Evolutionary conservation across 371 early-diverging fungal species (phyloP), one percentile per base, ranked within the genome.

Genomic region (Mortierella sp.): DNA sequence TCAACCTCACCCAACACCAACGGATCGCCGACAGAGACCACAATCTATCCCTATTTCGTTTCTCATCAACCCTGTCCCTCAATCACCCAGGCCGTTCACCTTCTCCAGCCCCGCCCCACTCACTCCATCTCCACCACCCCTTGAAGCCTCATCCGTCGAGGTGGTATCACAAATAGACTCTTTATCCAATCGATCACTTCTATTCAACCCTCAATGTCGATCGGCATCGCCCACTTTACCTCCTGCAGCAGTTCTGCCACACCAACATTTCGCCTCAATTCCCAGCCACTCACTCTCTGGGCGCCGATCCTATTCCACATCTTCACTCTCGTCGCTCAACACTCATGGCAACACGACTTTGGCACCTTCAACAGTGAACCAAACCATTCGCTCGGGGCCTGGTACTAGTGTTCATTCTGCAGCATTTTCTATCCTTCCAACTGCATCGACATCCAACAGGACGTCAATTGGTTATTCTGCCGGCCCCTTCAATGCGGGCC

Each of bases 1-100:
- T 39, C 67, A 67, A 22, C 22, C 43, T 45, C 70, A 37, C 14
- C 34, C 41, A 31, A 31, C 9, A 1, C n/a, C 16, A 16, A 11
- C 43, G 4, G 31, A 41, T 22, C 43, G 19, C 19, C 61, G 19
- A 58, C 45, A 31, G n/a, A 64, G 70, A 34, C 16, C 43, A 22
- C 77, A 50, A 34, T 68, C 78, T 7, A 79, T 79, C 37, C 75
- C 79, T 2, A 70, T 79, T 16, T 67, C 70, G 0, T 74, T 71
- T n/a, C 71, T 79, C 24, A 55, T 79, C 1, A 74, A 79, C 40
- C 65, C 74, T 7, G 53, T 55, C 26, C 63, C 74, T 11, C 43
- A 79, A 13, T 67, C 75, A 13, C 79, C 74, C 13, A 41, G 34
- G 40, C 71, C 73, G 6, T 74, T 68, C 26, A 40, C 44, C 3